phyloP scores from a whole-genome alignment of 2,329 filamentous ascomycete genomes.

The Paraphoma sp. region DNA sequence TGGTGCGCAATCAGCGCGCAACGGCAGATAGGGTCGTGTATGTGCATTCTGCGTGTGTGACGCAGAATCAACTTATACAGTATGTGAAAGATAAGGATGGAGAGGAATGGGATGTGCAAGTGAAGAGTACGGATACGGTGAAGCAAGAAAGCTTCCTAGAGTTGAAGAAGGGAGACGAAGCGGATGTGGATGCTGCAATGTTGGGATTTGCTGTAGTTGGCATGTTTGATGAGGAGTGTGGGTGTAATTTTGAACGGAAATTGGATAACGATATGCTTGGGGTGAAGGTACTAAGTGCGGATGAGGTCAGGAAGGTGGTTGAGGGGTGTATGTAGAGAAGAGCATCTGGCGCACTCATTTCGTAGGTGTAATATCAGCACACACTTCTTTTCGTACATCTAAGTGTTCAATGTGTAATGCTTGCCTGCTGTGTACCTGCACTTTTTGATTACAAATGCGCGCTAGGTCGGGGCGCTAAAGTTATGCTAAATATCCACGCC shows the following conservation, averaged over 20 bases:
- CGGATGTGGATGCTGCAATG: constrained; percentile 18
- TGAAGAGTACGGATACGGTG: constrained; percentile 33
- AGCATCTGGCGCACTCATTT: neutral
- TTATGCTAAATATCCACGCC: neutral
- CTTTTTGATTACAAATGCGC: neutral
- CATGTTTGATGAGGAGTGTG: constrained; percentile 36
- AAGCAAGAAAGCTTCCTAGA: neutral
- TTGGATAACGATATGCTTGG: neutral
- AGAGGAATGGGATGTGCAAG: constrained; percentile 28
- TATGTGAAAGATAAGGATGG: constrained; percentile 44
- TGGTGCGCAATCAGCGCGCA: constrained; percentile 19
- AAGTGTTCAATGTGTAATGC: too few relatives aligned
- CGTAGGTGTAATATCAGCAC: neutral
- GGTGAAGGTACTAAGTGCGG: neutral
- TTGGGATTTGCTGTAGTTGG: constrained; percentile 36
- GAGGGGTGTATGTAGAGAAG: neutral
- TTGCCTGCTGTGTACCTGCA: neutral
- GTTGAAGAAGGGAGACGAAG: constrained; percentile 30
- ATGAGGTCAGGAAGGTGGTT: neutral
- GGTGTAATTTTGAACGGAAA: constrained; percentile 37
- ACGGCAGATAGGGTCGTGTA: constrained; percentile 47
- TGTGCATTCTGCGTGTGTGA: constrained; percentile 42
- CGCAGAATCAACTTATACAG: constrained; percentile 47
- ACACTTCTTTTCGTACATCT: too few relatives aligned
- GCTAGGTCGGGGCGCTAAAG: neutral